A percentile compares a stretch with the other conserved stretches of the same genome.
Conservation (phyloP, 352 stramenopile genomes). For the Phytophthora quininea region DNA sequence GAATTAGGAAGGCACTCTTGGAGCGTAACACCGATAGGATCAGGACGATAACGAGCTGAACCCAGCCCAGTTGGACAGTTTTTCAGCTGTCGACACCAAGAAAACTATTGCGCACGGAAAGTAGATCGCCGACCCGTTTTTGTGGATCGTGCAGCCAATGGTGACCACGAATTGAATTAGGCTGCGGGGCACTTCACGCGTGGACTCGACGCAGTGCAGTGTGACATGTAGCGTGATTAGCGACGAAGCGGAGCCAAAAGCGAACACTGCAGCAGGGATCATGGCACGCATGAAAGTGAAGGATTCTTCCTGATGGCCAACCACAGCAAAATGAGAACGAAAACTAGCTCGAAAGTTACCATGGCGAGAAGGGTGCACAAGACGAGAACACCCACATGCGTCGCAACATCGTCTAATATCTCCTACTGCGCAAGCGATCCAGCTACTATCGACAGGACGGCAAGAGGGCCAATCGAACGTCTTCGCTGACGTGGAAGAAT, state of each 20-base stretch:
- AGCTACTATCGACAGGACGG: constrained; percentile 73
- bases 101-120: constrained; percentile 75
- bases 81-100: constrained; percentile 55
- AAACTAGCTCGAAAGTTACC: constrained; percentile 56
- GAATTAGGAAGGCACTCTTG: constrained; percentile 64
- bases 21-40: constrained; percentile 69
- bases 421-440: constrained; percentile 60
- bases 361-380: constrained; percentile 55
- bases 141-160: constrained; percentile 73
- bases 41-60: constrained; percentile 61
- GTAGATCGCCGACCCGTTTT: constrained; percentile 81
- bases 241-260: constrained; percentile 69
- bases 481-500: constrained; percentile 67
- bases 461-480: constrained; percentile 66
- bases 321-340: constrained; percentile 62
- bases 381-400: constrained; percentile 64
- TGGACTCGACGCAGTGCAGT: constrained; percentile 67
- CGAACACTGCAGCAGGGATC: constrained; percentile 67
- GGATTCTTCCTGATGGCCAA: constrained; percentile 52
- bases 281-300: constrained; percentile 69
- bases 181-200: constrained; percentile 58
- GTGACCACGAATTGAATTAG: constrained; percentile 75
- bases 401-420: constrained; percentile 44
- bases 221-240: constrained; percentile 70
- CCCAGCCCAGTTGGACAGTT: constrained; percentile 46